These are phyloP conservation scores for Aspergillus conjunctus DNA, from an alignment of 495 filamentous ascomycete species.

Conservation along the genomic window DNA sequence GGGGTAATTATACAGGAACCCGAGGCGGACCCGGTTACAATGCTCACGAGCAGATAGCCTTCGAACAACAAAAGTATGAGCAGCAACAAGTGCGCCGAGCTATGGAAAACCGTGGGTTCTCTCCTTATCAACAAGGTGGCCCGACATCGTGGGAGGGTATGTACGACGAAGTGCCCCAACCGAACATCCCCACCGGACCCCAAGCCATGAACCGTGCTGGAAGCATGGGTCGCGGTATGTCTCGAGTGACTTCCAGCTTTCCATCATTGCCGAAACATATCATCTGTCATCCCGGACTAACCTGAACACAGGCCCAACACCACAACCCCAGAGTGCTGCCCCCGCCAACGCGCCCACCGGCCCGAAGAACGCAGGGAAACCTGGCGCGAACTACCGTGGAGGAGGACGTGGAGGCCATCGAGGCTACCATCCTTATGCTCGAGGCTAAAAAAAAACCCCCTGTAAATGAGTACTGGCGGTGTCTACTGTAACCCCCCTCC, in stretches of 20 bases:
- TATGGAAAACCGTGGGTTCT: constrained; percentile 49
- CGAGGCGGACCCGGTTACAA: constrained; percentile 61
- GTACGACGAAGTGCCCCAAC: constrained; percentile 97
- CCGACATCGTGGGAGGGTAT: constrained; percentile 96
- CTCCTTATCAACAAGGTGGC: constrained; percentile 56
- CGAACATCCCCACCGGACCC: constrained; percentile 61
- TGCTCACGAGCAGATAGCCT: constrained; percentile 75
- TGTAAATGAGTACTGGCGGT: constrained; percentile 5
- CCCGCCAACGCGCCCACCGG: constrained; percentile 95
- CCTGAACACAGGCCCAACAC: constrained; percentile 40
- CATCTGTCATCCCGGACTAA: constrained; percentile 19
- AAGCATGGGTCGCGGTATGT: constrained; percentile 55
- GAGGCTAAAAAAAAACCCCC: constrained; percentile 30
- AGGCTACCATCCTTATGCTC: constrained; percentile 81
- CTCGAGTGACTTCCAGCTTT: constrained; percentile 4
- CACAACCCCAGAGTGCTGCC: constrained; percentile 68
- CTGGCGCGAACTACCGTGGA: constrained; percentile 92
- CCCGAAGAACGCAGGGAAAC: constrained; percentile 92
- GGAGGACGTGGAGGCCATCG: constrained; percentile 78
- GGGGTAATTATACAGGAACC: constrained; percentile 36
- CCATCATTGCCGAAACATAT: constrained; percentile 1
- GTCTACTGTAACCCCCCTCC: constrained; percentile 3
- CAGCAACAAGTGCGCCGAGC: constrained; percentile 62
- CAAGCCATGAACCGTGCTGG: constrained; percentile 51
- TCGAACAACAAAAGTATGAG: constrained; percentile 87